Conservation (phyloP, 768 basidiomycete species). For the Pholiota molesta region DNA sequence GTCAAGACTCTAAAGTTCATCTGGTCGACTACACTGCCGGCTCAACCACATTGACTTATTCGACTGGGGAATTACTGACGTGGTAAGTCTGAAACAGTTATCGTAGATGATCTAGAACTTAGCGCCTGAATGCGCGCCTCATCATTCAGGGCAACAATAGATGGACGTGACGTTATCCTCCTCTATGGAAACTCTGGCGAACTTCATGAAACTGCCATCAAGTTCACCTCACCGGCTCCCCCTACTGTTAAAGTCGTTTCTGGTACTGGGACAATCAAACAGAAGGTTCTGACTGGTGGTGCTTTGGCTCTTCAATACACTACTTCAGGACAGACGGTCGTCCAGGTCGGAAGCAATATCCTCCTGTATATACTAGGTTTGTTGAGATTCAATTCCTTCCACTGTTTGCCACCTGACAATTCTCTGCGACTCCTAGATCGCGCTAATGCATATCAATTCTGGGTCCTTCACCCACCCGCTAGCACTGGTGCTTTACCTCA, state of each 20-base stretch:
- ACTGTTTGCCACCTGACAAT: background rate
- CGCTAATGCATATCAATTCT: slow-evolving; percentile 51
- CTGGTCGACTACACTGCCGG: slow-evolving; percentile 53
- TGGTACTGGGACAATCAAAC: slow-evolving; percentile 37
- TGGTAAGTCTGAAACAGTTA: slow-evolving; percentile 32
- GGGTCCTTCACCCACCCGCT: slow-evolving; percentile 48
- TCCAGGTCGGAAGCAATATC: slow-evolving; percentile 41
- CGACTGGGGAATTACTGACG: slow-evolving; percentile 51
- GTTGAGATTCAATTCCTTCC: background rate
- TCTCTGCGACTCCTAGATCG: slow-evolving; percentile 37
- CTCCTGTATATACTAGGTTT: slow-evolving; percentile 50
- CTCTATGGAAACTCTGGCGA: slow-evolving; percentile 51
- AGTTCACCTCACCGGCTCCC: slow-evolving; percentile 26
- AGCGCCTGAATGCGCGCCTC: background rate
- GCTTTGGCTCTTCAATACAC: slow-evolving; percentile 46
- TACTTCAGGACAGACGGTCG: slow-evolving; percentile 49
- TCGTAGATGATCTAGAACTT: background rate
- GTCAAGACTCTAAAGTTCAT: slow-evolving; percentile 57
- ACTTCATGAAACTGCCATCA: slow-evolving; percentile 53
- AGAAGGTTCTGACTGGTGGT: slow-evolving; percentile 30
- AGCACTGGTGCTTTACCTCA: slow-evolving; percentile 35
- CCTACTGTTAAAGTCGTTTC: slow-evolving; percentile 38
- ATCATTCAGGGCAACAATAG: slow-evolving; percentile 45
- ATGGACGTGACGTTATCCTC: slow-evolving; percentile 48
- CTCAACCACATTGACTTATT: slow-evolving; percentile 45